Evolutionary conservation across 202 grass and related monocot genomes (phyloP), one percentile per base, ranked within the genome.

Genomic region (Schoenoplectus tabernaemontani): DNA sequence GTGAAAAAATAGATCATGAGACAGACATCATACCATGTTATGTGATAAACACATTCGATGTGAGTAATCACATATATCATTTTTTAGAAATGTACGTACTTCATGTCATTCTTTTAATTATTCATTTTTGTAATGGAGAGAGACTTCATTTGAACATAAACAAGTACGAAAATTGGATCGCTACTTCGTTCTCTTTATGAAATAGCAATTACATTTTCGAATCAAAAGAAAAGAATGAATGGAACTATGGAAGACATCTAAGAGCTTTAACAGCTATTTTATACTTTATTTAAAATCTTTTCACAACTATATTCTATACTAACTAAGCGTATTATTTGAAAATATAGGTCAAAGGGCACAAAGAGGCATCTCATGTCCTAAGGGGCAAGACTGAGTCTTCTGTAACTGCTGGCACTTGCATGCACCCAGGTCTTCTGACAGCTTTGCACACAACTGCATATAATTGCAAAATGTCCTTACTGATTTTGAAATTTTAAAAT

Each of bases 391-490:
- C 16, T 81, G 87, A 8, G 64, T 90, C 59, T 76, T 85, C 4
- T 83, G 78, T 65, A 77, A 30, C 23, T 93, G 43, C 66, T 91
- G 82, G 69, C 69, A 89, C 84, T 83, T 79, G 82, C 82, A 85
- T 64, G 82, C 85, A 16, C 91, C 66, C 30, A 99, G 79, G 37
- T 99, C 85, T 57, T 91, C 71, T 44, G 91, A 88, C 36, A 99
- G 64, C 12, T 84, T 88, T 48, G 88, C 76, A 80, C 92, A 92
- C 46, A 93, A 76, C 88, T 99, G 83, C 87, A 88, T 9, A 57
- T 26, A 77, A 57, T 78, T 67, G 2, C 80, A 84, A 16, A 76
- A 80, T 3, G 61, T 61, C 48, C 32, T 78, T 60, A 58, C 44
- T 63, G 2, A 36, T 53, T 76, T 43, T 20, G 22, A 16, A 58